phyloP scores from a whole-genome alignment of 768 basidiomycete species.

The Amanita exitialis region DNA sequence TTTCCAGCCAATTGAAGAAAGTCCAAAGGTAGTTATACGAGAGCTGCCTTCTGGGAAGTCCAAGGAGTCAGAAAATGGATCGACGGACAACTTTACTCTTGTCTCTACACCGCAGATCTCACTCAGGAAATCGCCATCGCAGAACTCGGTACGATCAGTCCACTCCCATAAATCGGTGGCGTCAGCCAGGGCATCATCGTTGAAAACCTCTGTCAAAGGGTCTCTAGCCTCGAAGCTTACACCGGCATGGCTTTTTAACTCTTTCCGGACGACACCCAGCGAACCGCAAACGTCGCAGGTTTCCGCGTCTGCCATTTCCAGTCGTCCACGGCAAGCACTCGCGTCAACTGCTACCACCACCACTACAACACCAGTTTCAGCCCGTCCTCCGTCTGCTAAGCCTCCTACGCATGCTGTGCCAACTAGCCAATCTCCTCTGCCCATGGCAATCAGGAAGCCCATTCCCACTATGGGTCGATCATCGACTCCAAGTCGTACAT shows the following conservation, averaged over 20 bases:
- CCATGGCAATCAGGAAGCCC: slow-evolving; percentile 32
- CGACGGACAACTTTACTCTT: slow-evolving; percentile 12
- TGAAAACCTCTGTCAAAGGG: slow-evolving; percentile 22
- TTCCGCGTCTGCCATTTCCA: slow-evolving; percentile 37
- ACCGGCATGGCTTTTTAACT: slow-evolving; percentile 72
- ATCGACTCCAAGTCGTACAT: slow-evolving; percentile 37
- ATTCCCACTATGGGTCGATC: slow-evolving; percentile 20
- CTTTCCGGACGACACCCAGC: slow-evolving; percentile 54
- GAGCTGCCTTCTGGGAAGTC: slow-evolving; percentile 43
- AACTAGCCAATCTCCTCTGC: slow-evolving; percentile 21
- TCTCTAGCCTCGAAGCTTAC: slow-evolving; percentile 51
- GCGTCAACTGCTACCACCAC: slow-evolving; percentile 8
- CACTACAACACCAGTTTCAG: slow-evolving; percentile 10
- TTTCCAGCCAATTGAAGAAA: slow-evolving; percentile 65
- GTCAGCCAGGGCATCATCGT: slow-evolving; percentile 20
- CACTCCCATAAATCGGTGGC: slow-evolving; percentile 40
- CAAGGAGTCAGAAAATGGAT: slow-evolving; percentile 23
- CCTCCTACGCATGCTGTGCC: slow-evolving; percentile 21
- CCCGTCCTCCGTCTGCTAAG: slow-evolving; percentile 15
- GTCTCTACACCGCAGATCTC: slow-evolving; percentile 18
- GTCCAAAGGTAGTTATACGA: slow-evolving; percentile 36
- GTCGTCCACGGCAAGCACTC: slow-evolving; percentile 8
- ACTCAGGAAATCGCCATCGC: slow-evolving; percentile 55
- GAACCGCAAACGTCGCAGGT: slow-evolving; percentile 54
- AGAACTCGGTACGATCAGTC: slow-evolving; percentile 51